Percentiles rank a stretch among this genome's conserved stretches.
Conservation (phyloP, 2,329 filamentous ascomycete genomes). For the Botrytis elliptica region DNA sequence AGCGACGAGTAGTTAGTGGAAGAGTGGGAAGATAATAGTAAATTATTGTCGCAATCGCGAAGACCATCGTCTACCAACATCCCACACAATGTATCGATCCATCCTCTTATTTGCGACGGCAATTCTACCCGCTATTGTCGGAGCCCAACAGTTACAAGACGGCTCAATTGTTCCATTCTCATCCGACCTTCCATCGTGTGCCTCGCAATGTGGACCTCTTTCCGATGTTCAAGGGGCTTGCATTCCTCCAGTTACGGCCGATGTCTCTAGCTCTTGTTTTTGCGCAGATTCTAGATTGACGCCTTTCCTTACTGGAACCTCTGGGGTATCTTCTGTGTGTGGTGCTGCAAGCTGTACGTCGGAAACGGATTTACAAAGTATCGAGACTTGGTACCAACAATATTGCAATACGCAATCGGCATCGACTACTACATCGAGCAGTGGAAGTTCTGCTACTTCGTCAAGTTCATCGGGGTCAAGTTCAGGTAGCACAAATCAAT, state of each 20-base stretch:
- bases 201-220: slow-evolving; percentile 56
- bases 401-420: slow-evolving; percentile 57
- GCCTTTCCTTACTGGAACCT: slow-evolving; percentile 53
- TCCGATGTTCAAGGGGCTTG: slow-evolving; percentile 72
- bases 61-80: background rate
- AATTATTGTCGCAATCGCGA: slow-evolving; percentile 9
- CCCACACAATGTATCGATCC: slow-evolving; percentile 19
- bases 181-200: slow-evolving; percentile 61
- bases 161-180: slow-evolving; percentile 52
- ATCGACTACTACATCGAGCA: slow-evolving; percentile 33
- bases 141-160: slow-evolving; percentile 24
- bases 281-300: slow-evolving; percentile 63
- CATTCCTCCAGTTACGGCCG: slow-evolving; percentile 55
- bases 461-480: slow-evolving; percentile 22
- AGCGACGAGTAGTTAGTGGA: background rate
- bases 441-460: slow-evolving; percentile 20
- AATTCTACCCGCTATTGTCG: slow-evolving; percentile 15
- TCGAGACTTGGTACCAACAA: slow-evolving; percentile 68
- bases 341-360: slow-evolving; percentile 53
- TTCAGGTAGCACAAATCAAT: slow-evolving; percentile 14
- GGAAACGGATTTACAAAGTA: slow-evolving; percentile 48
- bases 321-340: slow-evolving; percentile 63
- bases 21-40: background rate
- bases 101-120: slow-evolving; percentile 16
- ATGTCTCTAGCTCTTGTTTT: slow-evolving; percentile 68